Evolutionary conservation across 345 rosid species (phyloP).

Genomic region (Eutrema japonicum): DNA sequence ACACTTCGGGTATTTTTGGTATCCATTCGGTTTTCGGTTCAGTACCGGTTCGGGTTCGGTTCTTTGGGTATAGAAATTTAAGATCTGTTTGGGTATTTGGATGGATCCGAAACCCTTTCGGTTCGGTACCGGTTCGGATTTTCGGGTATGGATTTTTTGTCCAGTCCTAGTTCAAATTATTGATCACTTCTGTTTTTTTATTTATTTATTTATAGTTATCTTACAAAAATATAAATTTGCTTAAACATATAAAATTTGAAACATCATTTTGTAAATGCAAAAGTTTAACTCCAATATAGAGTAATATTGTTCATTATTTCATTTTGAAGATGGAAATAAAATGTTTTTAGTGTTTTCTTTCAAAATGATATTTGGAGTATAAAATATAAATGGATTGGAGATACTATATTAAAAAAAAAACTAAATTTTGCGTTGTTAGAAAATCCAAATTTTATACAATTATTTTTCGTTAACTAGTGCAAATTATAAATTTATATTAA

Average conservation of each 20-base stretch:
- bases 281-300: neutral
- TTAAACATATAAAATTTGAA: neutral
- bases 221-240: too few species aligned
- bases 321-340: neutral
- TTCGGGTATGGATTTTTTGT: too few species aligned
- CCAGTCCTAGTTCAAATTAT: too few species aligned
- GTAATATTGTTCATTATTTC: neutral
- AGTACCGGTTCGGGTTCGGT: too few species aligned
- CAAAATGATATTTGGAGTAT: neutral
- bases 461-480: slow-evolving; percentile 1
- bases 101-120: too few species aligned
- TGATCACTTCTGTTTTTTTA: neutral
- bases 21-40: too few species aligned
- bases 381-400: neutral
- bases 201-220: neutral
- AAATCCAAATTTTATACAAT: neutral
- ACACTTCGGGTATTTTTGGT: too few species aligned
- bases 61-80: too few species aligned
- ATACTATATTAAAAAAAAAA: neutral
- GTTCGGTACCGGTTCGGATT: too few species aligned
- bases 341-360: neutral
- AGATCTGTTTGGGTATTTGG: too few species aligned
- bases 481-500: slow-evolving; percentile 12
- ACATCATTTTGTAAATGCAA: neutral
- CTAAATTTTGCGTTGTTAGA: neutral